These are phyloP conservation scores for Fraxinus nigra DNA, from an alignment of 305 asterid genomes.

Conservation along the genomic window DNA sequence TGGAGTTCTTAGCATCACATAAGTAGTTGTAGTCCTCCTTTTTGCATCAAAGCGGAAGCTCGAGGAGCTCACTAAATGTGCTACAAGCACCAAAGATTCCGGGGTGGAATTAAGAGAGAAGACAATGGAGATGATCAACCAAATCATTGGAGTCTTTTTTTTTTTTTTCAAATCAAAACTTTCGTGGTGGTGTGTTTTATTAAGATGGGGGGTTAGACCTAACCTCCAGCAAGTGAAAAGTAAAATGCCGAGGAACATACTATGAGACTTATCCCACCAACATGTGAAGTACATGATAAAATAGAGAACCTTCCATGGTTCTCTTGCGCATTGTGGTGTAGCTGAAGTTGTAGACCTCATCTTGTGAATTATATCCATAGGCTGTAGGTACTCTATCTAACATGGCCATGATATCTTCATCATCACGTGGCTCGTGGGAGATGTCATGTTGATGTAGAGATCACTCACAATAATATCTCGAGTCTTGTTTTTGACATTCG, in stretches of 20 bases:
- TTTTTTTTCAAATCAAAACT: not conserved
- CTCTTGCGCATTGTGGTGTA: not conserved
- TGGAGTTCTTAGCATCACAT: not conserved
- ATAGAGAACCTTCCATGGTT: not conserved
- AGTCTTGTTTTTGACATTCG: not conserved
- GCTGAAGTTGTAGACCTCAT: not conserved
- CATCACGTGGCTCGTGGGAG: not conserved
- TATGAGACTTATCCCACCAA: not conserved
- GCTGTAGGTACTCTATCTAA: not conserved
- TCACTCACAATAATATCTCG: not conserved
- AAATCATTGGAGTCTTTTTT: not conserved
- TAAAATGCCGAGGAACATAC: not conserved
- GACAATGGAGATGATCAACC: not conserved
- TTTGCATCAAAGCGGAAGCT: not conserved
- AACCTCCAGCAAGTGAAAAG: not conserved
- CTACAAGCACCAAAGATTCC: not conserved
- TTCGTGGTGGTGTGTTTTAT: not conserved
- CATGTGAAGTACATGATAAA: not conserved
- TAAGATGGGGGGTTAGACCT: not conserved
- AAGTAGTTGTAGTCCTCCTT: not conserved
- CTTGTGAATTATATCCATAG: not conserved
- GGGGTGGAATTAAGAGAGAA: not conserved
- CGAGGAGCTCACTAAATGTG: not conserved
- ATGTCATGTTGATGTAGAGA: not conserved
- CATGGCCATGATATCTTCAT: not conserved